Evolutionary conservation across 352 stramenopile genomes (phyloP), one percentile per base, ranked within the genome.

Genomic region (Phytophthora ohioensis): DNA sequence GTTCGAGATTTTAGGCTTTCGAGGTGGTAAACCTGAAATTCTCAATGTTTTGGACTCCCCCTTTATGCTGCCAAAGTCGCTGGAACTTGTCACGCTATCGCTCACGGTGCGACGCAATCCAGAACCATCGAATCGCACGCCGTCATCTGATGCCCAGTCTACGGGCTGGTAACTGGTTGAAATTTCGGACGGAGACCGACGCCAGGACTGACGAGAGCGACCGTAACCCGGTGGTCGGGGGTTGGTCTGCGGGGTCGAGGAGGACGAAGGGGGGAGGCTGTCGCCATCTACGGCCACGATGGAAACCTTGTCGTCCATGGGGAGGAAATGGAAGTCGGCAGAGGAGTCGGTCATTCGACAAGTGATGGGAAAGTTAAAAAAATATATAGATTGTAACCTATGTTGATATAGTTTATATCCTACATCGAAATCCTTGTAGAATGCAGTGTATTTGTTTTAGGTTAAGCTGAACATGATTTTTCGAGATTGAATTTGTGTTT

Each of bases 71-170:
- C 41, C 64, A 12, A 68, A 76, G 5, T 57, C 6, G 21, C 17
- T 53, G 31, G 30, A 5, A 46, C 10, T 60, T 47, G 53, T 48
- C 8, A 63, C 61, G 42, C 39, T 67, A 10, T 68, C 67, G 34
- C 67, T 76, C 21, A 67, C 41, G 0, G 57, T 63, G 0, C 67
- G 67, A 49, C 67, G 71, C 30, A 69, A 52, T 10, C 45, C 36
- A 1, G 41, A 60, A 5, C 52, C 64, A 39, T 76, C 71, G 42
- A 78, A 74, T 30, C 59, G 65, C 5, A 78, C 70, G 11, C 70
- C 70, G 31, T 78, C 65, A 31, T 78, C 59, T 7, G 70, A 74
- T 8, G 59, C 64, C 70, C 70, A 78, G 48, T 78, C 64, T 11
- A 65, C 43, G 3, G 70, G 70, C 42, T 78, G 70, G 55, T 74